These are phyloP conservation scores for Tulasnella calospora DNA, from an alignment of 768 basidiomycete genomes.

Conservation along the genomic window DNA sequence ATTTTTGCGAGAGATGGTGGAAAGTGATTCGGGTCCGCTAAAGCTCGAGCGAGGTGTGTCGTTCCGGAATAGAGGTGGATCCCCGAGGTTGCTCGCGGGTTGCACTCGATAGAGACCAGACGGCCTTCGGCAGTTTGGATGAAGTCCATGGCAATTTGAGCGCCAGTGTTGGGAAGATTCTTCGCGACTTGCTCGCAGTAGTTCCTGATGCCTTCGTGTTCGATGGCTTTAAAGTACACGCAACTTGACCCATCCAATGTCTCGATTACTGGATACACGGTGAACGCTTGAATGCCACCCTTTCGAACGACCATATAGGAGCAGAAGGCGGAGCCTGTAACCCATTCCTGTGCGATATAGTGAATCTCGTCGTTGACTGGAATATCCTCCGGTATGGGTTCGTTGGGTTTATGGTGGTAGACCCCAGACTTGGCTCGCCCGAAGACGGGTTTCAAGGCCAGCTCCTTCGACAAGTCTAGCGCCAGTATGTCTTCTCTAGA, in stretches of 20 bases:
- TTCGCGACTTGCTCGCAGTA: slow-evolving; percentile 8
- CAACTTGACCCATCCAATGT: slow-evolving; percentile 22
- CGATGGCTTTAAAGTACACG: slow-evolving; percentile 24
- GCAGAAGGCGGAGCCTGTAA: slow-evolving; percentile 17
- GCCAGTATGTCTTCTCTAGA: slow-evolving; percentile 3
- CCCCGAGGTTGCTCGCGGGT: slow-evolving; percentile 22
- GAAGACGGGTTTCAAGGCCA: slow-evolving; percentile 25
- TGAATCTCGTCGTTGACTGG: slow-evolving; percentile 14
- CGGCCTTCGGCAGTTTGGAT: slow-evolving; percentile 16
- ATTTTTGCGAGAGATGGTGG: slow-evolving; percentile 9
- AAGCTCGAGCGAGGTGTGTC: neutral
- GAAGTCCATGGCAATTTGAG: slow-evolving; percentile 22
- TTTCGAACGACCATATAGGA: slow-evolving; percentile 5
- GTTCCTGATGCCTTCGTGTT: slow-evolving; percentile 9
- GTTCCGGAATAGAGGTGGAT: slow-evolving; percentile 20
- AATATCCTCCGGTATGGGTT: slow-evolving; percentile 12
- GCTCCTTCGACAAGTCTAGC: slow-evolving; percentile 13
- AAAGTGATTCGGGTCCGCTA: neutral
- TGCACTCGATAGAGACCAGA: slow-evolving; percentile 25
- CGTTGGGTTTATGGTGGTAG: slow-evolving; percentile 21
- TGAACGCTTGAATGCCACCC: slow-evolving; percentile 10
- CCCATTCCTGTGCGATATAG: slow-evolving; percentile 24
- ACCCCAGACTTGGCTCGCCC: slow-evolving; percentile 20
- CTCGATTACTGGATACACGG: slow-evolving; percentile 21
- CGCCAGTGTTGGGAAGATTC: neutral